These are phyloP conservation scores for Exobasidium rhododendri DNA, from an alignment of 1,284 basidiomycete species.

Conservation along the genomic window DNA sequence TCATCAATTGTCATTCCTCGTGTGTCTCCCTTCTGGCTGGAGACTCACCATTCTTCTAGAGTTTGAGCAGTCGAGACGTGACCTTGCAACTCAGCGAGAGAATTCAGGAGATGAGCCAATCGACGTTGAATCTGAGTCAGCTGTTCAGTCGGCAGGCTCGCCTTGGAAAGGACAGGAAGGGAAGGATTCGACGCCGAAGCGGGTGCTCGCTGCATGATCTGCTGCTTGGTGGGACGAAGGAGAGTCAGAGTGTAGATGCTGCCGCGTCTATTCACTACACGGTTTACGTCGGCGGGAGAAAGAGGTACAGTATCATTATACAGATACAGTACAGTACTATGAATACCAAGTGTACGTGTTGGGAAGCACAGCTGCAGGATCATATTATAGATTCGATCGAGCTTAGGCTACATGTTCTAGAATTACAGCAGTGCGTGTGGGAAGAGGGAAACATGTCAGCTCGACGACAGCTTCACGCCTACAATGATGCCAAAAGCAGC, in stretches of 20 bases:
- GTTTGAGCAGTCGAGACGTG: slow-evolving; percentile 3
- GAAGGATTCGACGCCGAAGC: background rate
- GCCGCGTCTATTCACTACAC: no score
- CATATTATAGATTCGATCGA: no score
- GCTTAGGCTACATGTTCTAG: no score
- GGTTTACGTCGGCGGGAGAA: no score
- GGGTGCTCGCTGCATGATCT: background rate
- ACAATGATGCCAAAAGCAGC: slow-evolving; percentile 32
- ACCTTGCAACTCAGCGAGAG: background rate
- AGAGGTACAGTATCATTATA: no score
- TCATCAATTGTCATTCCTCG: no score
- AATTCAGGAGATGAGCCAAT: slow-evolving; percentile 8
- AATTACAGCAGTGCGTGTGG: no score
- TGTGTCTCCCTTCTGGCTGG: background rate
- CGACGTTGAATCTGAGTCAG: slow-evolving; percentile 9
- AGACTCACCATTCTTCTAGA: slow-evolving; percentile 9
- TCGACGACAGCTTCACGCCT: slow-evolving; percentile 11
- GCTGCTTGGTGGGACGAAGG: background rate
- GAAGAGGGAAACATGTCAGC: no score
- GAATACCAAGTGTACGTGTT: background rate
- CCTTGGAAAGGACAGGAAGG: background rate
- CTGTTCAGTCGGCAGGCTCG: background rate
- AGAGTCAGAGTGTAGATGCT: no score
- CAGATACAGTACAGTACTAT: no score
- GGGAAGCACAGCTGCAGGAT: no score